Conservation (phyloP, 306 rosid genomes). For the Malus domestica region ASM211411v1 NC_041801.1:3751501-3752000, state of each 20-base stretch:
- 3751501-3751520: constrained; percentile 47
- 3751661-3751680: neutral
- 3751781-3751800: constrained; percentile 67
- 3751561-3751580: constrained; percentile 56
- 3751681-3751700: neutral
- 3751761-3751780: constrained; percentile 64
- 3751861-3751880: constrained; percentile 62
- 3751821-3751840: constrained; percentile 56
- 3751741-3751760: constrained; percentile 56
- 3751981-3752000: constrained; percentile 67
- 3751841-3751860: constrained; percentile 86
- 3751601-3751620: neutral
- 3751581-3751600: constrained; percentile 40
- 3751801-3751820: constrained; percentile 61
- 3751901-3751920: constrained; percentile 50
- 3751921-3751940: constrained; percentile 76
- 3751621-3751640: neutral
- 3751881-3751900: constrained; percentile 71
- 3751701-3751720: neutral
- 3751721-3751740: constrained; percentile 64
- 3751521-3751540: constrained; percentile 63
- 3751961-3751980: constrained; percentile 88
- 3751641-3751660: neutral
- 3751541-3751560: constrained; percentile 80
- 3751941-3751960: constrained; percentile 93